Conservation (phyloP, 2,329 filamentous ascomycete species). For the Pseudocercospora eumusae region DNA sequence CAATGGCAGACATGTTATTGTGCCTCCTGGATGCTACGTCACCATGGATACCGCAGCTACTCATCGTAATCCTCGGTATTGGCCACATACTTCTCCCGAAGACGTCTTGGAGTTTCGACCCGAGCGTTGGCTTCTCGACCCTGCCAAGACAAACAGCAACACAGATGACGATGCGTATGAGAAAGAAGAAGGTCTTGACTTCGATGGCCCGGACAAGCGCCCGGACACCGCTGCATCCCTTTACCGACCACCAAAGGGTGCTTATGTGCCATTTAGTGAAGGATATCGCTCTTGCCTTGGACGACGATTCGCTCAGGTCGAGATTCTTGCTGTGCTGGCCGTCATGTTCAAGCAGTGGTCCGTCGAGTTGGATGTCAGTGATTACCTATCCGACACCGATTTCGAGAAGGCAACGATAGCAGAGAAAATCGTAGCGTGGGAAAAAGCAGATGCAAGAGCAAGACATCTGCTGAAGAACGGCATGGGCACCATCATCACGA, state of each 20-base stretch:
- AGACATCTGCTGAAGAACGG: conserved; percentile 55
- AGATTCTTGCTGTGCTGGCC: conserved; percentile 56
- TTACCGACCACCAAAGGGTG: conserved; percentile 58
- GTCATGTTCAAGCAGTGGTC: conserved; percentile 60
- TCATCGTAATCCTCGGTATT: conserved; percentile 71
- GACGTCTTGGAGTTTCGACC: conserved; percentile 71
- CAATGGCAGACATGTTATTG: conserved; percentile 58
- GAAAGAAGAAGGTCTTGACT: conserved; percentile 38
- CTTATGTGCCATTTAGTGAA: conserved; percentile 59
- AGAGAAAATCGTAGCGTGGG: conserved; percentile 60
- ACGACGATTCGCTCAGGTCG: conserved; percentile 58
- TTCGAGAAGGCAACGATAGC: conserved; percentile 45
- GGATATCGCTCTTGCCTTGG: conserved; percentile 59
- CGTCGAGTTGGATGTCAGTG: conserved; percentile 67
- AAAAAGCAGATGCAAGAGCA: conserved; percentile 60
- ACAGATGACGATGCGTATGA: conserved; percentile 43
- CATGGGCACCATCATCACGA: conserved; percentile 65
- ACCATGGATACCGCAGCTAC: conserved; percentile 58
- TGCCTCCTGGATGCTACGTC: conserved; percentile 61
- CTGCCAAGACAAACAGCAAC: conserved; percentile 28
- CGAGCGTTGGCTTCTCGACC: conserved; percentile 66
- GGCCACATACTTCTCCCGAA: conserved; percentile 57
- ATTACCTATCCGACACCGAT: conserved; percentile 47
- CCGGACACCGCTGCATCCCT: conserved; percentile 62
- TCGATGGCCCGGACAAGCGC: conserved; percentile 60